Percentiles rank a stretch among this genome's conserved stretches.
Evolutionary conservation across 345 rosid species (phyloP).

Genomic region (Lenwebbia sp.): DNA sequence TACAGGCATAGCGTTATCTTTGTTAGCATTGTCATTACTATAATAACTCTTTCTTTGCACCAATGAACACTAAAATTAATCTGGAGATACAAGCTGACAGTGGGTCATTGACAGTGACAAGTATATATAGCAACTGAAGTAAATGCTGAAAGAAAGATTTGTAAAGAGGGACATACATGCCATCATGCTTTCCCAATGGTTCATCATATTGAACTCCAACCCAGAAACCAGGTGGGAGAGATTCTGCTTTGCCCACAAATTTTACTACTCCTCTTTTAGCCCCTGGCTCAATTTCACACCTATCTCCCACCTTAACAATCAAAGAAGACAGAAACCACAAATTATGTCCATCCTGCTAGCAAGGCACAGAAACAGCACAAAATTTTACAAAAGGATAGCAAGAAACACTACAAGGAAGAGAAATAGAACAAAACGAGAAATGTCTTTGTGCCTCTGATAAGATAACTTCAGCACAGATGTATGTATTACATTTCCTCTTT

Average conservation of each 20-base stretch:
- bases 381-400: background rate
- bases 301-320: slow-evolving; percentile 50
- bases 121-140: background rate
- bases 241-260: slow-evolving; percentile 68
- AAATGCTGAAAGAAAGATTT: background rate
- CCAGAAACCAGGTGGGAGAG: slow-evolving; percentile 83
- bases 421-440: background rate
- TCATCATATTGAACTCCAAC: slow-evolving; percentile 88
- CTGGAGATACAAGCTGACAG: background rate
- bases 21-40: background rate
- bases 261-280: slow-evolving; percentile 79
- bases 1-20: background rate
- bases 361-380: background rate
- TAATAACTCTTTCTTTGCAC: background rate
- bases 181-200: slow-evolving; percentile 92
- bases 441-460: background rate
- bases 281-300: slow-evolving; percentile 89
- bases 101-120: background rate
- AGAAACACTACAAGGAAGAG: background rate
- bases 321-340: background rate
- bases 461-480: background rate
- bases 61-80: background rate
- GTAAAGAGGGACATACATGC: slow-evolving; percentile 55
- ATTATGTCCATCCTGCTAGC: background rate
- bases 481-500: background rate